Evolutionary conservation across 768 basidiomycete species (phyloP).

Genomic region (Panaeolus cyanescens): DNA sequence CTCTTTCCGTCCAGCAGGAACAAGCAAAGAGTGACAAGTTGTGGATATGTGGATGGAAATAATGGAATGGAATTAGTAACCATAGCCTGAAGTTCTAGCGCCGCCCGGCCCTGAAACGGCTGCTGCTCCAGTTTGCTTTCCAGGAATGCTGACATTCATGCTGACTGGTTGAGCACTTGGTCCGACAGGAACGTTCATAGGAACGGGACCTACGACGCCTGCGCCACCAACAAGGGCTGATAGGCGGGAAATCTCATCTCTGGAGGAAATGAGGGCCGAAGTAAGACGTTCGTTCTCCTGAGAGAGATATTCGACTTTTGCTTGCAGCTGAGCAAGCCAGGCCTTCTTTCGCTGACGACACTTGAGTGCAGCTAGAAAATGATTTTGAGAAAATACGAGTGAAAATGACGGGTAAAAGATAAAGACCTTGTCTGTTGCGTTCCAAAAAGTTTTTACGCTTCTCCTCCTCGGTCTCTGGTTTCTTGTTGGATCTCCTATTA

Average conservation of each 20-base stretch:
- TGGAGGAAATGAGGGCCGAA: constrained; percentile 79
- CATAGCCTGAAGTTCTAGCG: constrained; percentile 38
- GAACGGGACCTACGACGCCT: constrained; percentile 47
- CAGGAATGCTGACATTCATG: constrained; percentile 45
- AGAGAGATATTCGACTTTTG: constrained; percentile 89
- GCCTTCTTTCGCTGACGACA: constrained; percentile 99
- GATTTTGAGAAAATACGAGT: constrained; percentile 5
- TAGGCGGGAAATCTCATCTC: constrained; percentile 90
- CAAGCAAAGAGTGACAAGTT: constrained; percentile 2
- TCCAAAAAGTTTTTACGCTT: constrained; percentile 97
- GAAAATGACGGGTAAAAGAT: not conserved
- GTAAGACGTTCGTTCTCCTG: constrained; percentile 95
- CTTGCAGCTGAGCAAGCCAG: constrained; percentile 91
- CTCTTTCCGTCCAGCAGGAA: not conserved
- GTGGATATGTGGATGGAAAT: not conserved
- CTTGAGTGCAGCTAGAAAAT: constrained; percentile 83
- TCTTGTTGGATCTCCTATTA: constrained; percentile 47
- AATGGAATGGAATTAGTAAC: constrained; percentile 28
- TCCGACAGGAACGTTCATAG: constrained; percentile 27
- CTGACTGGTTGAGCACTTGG: constrained; percentile 44
- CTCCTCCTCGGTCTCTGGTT: constrained; percentile 97
- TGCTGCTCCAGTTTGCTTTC: constrained; percentile 25
- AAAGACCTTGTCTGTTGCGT: constrained; percentile 92
- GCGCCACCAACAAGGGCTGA: constrained; percentile 70
- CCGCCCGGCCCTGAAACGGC: constrained; percentile 31